Base-by-base conservation (phyloP, 306 rosid genomes). In the Dalbergia oliveri region DNA sequence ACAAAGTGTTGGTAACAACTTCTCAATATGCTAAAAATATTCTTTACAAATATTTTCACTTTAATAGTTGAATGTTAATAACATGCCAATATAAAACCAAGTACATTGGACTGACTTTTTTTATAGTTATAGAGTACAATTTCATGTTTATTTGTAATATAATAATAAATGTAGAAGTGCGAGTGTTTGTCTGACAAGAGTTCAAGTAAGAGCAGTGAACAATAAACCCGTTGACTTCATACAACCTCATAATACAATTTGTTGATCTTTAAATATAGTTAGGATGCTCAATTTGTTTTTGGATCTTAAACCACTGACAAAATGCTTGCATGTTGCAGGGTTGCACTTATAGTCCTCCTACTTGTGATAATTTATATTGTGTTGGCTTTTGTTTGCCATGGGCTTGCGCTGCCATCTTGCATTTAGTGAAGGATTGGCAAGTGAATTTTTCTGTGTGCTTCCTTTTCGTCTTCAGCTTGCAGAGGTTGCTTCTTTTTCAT, bases 321-420 rank as follows among this genome's bases (percentile, higher is more conserved):
- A 66, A 60, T 73, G 70, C 67, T 66, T 84, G 15, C 15, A 31
- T 88, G 76, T 90, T 88, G 89, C 97, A 96, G 99, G 89, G 56
- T 92, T 70, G 96, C 91, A 6, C 90, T 96, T 67, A 87, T 96
- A 79, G 14, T 91, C 84, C 71, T 93, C 79, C 86, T 96, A 79
- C 92, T 96, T 33, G 90, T 89, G 86, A 80, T 93, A 73, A 76
- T 74, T 54, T 96, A 93, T 79, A 59, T 90, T 67, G 90, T 93
- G 57, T 61, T 91, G 87, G 98, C 98, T 85, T 90, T 91, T 73
- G 98, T 91, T 85, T 96, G 99, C 87, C 92, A 86, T 79, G 99
- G 99, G 43, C 89, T 89, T 37, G 79, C 93, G 2, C 84, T 96
- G 16, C 98, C 98, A 7, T 57, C 88, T 19, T 93, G 99, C 90